Conservation (phyloP, 495 filamentous ascomycete genomes). For the Penicillium cinerascens region DNA sequence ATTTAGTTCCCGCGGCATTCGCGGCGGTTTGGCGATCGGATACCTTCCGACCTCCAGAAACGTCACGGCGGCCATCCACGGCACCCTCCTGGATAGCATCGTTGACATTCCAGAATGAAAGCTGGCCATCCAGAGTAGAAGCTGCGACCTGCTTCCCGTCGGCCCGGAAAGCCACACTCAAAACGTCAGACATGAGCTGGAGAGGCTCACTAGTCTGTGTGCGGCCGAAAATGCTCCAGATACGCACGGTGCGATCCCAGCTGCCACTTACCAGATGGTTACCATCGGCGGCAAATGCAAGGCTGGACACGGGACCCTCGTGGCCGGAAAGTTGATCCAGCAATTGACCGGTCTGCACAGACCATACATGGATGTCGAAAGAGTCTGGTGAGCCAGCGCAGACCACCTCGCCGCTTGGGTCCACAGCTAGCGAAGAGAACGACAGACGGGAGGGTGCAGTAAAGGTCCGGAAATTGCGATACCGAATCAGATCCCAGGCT, state of each 20-base stretch:
- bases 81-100: slow-evolving; percentile 79
- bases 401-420: slow-evolving; percentile 91
- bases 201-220: slow-evolving; percentile 94
- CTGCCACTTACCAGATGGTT: slow-evolving; percentile 80
- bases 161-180: slow-evolving; percentile 82
- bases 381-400: slow-evolving; percentile 93
- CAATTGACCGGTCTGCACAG: slow-evolving; percentile 93
- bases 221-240: slow-evolving; percentile 92
- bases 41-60: slow-evolving; percentile 85
- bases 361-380: slow-evolving; percentile 97
- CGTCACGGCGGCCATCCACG: slow-evolving; percentile 84
- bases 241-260: slow-evolving; percentile 91
- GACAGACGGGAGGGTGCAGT: slow-evolving; percentile 87
- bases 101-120: slow-evolving; percentile 91
- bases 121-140: slow-evolving; percentile 86
- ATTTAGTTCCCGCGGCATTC: slow-evolving; percentile 83
- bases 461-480: slow-evolving; percentile 95
- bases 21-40: slow-evolving; percentile 86
- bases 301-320: slow-evolving; percentile 83
- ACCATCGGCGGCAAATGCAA: slow-evolving; percentile 86
- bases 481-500: slow-evolving; percentile 95
- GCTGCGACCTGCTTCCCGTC: slow-evolving; percentile 89
- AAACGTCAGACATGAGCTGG: slow-evolving; percentile 82
- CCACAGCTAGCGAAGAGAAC: slow-evolving; percentile 92
- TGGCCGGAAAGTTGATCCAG: slow-evolving; percentile 89